These are phyloP conservation scores for Microsporum ferrugineum DNA, from an alignment of 2,329 filamentous ascomycete genomes.

Conservation along the genomic window DNA sequence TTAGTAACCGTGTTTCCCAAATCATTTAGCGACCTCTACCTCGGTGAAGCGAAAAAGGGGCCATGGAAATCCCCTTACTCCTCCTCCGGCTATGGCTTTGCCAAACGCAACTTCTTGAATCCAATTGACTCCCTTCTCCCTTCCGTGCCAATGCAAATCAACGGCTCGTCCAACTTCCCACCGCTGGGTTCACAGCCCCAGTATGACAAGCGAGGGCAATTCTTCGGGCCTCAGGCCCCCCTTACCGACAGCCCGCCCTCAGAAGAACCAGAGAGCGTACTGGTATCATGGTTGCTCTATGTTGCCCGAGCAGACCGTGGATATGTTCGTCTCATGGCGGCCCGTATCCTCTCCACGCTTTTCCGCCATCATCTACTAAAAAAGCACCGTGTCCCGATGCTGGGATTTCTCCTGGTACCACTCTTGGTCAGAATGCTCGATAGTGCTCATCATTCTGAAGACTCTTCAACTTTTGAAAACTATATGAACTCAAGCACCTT, in stretches of 20 bases:
- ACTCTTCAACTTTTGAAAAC: constrained; percentile 30
- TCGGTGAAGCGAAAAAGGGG: constrained; percentile 33
- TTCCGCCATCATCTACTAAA: constrained; percentile 57
- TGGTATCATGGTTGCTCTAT: constrained; percentile 60
- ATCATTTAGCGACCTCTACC: constrained; percentile 40
- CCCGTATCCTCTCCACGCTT: constrained; percentile 56
- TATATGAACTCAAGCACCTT: constrained; percentile 35
- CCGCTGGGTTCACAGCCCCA: constrained; percentile 38
- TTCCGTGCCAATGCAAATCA: constrained; percentile 28
- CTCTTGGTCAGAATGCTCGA: constrained; percentile 56
- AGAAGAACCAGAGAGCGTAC: constrained; percentile 56
- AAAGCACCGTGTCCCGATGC: constrained; percentile 50
- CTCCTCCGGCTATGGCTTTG: constrained; percentile 40
- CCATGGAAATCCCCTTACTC: constrained; percentile 45
- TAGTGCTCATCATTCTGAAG: constrained; percentile 35
- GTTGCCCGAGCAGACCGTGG: constrained; percentile 35
- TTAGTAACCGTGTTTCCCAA: constrained; percentile 59
- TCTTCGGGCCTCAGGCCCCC: constrained; percentile 26
- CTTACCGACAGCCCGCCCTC: constrained; percentile 26
- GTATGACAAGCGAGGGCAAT: constrained; percentile 27
- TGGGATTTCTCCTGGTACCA: constrained; percentile 59
- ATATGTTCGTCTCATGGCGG: constrained; percentile 55
- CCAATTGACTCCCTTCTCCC: constrained; percentile 58
- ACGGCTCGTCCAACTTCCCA: constrained; percentile 40
- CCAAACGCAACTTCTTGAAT: constrained; percentile 38